Evolutionary conservation across 2,329 filamentous ascomycete species (phyloP).

Genomic region (Arthrobotrys entomopaga): DNA sequence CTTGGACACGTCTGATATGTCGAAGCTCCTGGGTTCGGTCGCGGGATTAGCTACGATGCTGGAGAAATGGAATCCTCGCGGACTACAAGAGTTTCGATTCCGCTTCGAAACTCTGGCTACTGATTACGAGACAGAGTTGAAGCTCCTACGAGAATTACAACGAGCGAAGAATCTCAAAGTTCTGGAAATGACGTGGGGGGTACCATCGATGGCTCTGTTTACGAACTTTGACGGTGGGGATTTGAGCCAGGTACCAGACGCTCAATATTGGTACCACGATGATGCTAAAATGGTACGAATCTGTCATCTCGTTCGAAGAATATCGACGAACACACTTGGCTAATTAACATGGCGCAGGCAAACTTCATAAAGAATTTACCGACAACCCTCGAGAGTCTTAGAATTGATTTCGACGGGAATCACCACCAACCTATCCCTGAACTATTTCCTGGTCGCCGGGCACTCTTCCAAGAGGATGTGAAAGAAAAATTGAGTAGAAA

Average conservation of each 20-base stretch:
- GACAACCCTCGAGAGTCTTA: slow-evolving; percentile 7
- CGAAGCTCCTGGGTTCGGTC: not conserved
- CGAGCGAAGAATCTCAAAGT: slow-evolving; percentile 17
- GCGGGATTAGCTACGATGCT: not conserved
- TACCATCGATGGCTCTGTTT: too few species aligned
- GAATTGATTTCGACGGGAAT: slow-evolving; percentile 39
- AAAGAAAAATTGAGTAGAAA: slow-evolving; percentile 24
- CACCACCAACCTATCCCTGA: too few species aligned
- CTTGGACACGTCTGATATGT: too few species aligned
- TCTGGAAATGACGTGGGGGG: slow-evolving; percentile 31
- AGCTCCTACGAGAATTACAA: slow-evolving; percentile 3
- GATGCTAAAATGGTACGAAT: slow-evolving; percentile 34
- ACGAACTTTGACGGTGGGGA: not conserved
- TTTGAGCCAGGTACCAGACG: not conserved
- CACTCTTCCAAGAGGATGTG: not conserved
- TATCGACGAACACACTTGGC: not conserved
- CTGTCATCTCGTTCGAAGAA: not conserved
- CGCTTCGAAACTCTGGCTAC: slow-evolving; percentile 17
- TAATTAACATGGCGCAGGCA: slow-evolving; percentile 21
- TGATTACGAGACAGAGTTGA: not conserved
- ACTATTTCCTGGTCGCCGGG: too few species aligned
- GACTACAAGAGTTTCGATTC: slow-evolving; percentile 20
- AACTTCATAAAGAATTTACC: slow-evolving; percentile 21
- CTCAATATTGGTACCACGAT: slow-evolving; percentile 30
- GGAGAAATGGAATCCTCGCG: slow-evolving; percentile 15